A percentile compares a stretch with the other conserved stretches of the same genome.
phyloP scores from a whole-genome alignment of 208 protist species.

The Leishmania aethiopica region DNA sequence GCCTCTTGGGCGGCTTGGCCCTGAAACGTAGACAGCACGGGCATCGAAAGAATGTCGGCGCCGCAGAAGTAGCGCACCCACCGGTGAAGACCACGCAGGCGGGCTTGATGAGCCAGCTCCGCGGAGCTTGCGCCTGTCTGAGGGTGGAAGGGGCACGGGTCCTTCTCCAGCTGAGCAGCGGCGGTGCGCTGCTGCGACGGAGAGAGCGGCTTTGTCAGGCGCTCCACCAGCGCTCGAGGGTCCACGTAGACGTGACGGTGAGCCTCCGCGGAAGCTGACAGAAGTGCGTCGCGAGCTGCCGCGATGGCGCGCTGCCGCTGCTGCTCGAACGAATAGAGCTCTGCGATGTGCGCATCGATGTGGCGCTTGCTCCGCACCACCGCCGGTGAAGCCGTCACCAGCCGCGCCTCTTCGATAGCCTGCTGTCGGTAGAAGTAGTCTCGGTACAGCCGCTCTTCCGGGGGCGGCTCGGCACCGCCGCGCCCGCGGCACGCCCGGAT shows the following conservation, averaged over 20 bases:
- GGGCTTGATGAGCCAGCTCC: slow-evolving; percentile 12
- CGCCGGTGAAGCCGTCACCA: neutral
- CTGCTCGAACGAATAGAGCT: slow-evolving; percentile 50
- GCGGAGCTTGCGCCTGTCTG: slow-evolving; percentile 10
- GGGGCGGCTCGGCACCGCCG: slow-evolving; percentile 33
- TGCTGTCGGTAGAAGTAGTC: slow-evolving; percentile 39
- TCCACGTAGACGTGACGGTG: slow-evolving; percentile 36
- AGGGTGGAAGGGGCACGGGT: slow-evolving; percentile 26
- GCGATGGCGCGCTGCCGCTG: slow-evolving; percentile 43
- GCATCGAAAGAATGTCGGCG: neutral
- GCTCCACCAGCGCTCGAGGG: slow-evolving; percentile 41
- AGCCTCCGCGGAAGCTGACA: slow-evolving; percentile 2
- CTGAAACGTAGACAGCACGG: slow-evolving; percentile 8
- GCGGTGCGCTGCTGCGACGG: slow-evolving; percentile 14
- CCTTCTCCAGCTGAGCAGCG: neutral
- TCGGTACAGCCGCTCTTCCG: slow-evolving; percentile 52
- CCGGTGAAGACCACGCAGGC: slow-evolving; percentile 24
- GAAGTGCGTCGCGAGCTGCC: slow-evolving; percentile 39
- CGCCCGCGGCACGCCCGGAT: slow-evolving; percentile 40
- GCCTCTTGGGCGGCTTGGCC: slow-evolving; percentile 20
- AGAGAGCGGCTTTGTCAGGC: slow-evolving; percentile 30
- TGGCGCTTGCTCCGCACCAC: slow-evolving; percentile 36
- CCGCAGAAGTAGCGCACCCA: slow-evolving; percentile 28
- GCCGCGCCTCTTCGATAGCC: neutral
- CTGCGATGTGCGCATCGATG: slow-evolving; percentile 54